A percentile compares a stretch with the other conserved stretches of the same genome.
phyloP scores from a whole-genome alignment of 2,329 filamentous ascomycete genomes.

The Mycocentrospora acerina region DNA sequence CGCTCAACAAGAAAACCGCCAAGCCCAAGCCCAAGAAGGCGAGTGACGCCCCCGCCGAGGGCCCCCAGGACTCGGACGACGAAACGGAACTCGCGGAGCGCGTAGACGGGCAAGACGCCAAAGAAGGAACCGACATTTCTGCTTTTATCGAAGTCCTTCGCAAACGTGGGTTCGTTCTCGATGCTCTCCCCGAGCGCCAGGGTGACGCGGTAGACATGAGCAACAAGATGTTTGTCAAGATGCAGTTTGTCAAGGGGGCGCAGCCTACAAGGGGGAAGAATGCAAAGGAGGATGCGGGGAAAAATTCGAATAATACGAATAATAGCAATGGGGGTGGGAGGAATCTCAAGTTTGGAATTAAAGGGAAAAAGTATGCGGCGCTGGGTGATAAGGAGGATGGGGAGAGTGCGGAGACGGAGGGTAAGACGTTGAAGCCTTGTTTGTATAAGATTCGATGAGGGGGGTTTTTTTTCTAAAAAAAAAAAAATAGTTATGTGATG shows the following conservation, averaged over 20 bases:
- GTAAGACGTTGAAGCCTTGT: slow-evolving; percentile 86
- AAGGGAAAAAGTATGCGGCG: slow-evolving; percentile 33
- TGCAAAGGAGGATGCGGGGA: slow-evolving; percentile 48
- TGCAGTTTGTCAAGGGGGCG: slow-evolving; percentile 89
- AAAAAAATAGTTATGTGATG: no score
- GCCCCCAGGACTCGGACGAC: slow-evolving; percentile 52
- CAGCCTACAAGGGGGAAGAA: slow-evolving; percentile 76
- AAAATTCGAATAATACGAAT: no score
- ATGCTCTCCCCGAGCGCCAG: slow-evolving; percentile 53
- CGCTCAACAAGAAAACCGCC: slow-evolving; percentile 14
- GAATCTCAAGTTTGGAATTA: slow-evolving; percentile 50
- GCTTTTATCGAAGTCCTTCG: slow-evolving; percentile 83
- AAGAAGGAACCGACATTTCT: slow-evolving; percentile 77
- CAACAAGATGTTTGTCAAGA: slow-evolving; percentile 98
- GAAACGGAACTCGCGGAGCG: slow-evolving; percentile 63
- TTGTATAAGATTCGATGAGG: slow-evolving; percentile 83
- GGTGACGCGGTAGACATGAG: slow-evolving; percentile 70
- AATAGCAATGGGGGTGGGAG: slow-evolving; percentile 41
- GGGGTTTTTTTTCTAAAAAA: no score
- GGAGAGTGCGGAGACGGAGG: slow-evolving; percentile 60
- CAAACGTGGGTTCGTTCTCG: slow-evolving; percentile 81
- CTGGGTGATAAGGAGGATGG: slow-evolving; percentile 54
- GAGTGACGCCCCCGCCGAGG: slow-evolving; percentile 49
- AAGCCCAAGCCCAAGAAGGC: slow-evolving; percentile 46
- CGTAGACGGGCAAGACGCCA: slow-evolving; percentile 67